A percentile compares a stretch with the other conserved stretches of the same genome.
Conservation (phyloP, 2,329 filamentous ascomycete genomes). For the Phaeosphaeriaceae sp. region DNA sequence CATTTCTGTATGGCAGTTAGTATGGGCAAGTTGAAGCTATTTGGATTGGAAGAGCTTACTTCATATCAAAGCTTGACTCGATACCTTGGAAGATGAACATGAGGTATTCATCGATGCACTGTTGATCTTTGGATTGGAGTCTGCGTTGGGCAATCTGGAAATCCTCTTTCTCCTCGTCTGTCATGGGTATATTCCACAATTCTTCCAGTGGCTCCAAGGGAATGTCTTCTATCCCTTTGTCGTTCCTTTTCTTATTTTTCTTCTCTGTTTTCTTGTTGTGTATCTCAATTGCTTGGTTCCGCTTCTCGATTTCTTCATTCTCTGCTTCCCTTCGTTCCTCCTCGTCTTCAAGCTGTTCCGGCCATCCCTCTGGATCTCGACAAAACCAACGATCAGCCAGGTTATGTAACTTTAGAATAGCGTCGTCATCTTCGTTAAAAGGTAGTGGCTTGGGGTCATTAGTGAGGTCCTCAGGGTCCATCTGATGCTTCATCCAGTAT, state of each 20-base stretch:
- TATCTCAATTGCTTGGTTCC: too few relatives aligned
- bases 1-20: neutral
- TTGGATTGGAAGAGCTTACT: neutral
- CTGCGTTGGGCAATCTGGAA: neutral
- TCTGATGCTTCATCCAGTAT: conserved; percentile 5
- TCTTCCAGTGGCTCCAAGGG: too few relatives aligned
- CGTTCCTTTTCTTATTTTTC: neutral
- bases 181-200: neutral
- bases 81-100: neutral
- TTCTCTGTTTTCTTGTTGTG: too few relatives aligned
- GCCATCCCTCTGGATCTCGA: neutral
- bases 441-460: neutral
- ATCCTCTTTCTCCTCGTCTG: neutral
- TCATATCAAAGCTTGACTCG: neutral
- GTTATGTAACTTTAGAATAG: neutral
- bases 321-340: neutral
- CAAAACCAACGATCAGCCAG: neutral
- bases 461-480: neutral
- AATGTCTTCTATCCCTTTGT: neutral
- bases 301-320: neutral
- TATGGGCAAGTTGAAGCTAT: neutral
- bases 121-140: neutral
- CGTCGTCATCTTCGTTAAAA: neutral
- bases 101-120: neutral
- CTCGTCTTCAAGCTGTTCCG: neutral